Evolutionary conservation across 2,329 filamentous ascomycete species (phyloP), one percentile per base, ranked within the genome.

Genomic region (Trichoderma semiorbis): DNA sequence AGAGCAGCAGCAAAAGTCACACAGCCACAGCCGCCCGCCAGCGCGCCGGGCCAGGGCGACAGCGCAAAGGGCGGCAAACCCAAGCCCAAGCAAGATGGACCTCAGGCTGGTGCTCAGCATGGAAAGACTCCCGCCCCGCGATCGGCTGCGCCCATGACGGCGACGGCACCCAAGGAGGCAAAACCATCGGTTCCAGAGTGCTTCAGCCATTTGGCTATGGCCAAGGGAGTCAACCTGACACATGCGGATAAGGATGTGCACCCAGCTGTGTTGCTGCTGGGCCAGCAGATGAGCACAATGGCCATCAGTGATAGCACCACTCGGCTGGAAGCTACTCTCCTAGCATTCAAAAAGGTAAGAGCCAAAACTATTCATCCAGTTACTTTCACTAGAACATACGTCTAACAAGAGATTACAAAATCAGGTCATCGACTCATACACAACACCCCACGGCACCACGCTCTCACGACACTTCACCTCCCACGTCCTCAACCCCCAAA

Each of bases 401-500:
- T 28, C 60, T 62, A 62, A 39, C 34, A 63, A 62, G 18, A 24
- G 28, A 34, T 0, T 0, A 1, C 6, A 34, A 12, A 10, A 36
- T 28, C 32, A 97, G 91, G 93, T 98, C 74, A 95, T 99, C 74
- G 89, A 93, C 78, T 91, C 93, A n/a, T 99, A 99, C 81, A 92
- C 90, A 61, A 98, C 95, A 1, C 96, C 96, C 6, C 86, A 90
- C 30, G 92, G 92, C 53, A 94, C 91, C 72, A 95, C 94, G 53
- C 88, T 99, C 55, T 92, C 94, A 24, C 91, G 96, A 39, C 95
- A 99, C 84, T 91, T 99, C 77, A 96, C 94, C 36, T 92, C 93
- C 12, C 94, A 98, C 81, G 91, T 94, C 74, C 90, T 99, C 72
- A 96, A 94, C 78, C 93, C 95, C 47, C 96, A 99, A 82, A 98